Evolutionary conservation across 208 protist genomes (phyloP), one percentile per base, ranked within the genome.

Genomic region (Plasmodiophora brassicae): DNA sequence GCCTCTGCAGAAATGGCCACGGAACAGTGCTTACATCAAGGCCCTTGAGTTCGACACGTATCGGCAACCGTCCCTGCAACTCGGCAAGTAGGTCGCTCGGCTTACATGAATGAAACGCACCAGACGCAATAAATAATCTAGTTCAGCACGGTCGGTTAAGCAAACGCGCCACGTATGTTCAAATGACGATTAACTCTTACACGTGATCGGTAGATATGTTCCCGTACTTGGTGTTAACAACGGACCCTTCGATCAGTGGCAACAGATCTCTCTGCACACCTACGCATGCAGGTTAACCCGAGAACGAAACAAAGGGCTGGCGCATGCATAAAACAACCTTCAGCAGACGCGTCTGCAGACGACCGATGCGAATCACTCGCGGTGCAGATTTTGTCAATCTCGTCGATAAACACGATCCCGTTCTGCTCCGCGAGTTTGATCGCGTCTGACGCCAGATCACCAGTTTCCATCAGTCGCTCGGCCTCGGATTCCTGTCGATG

Each of bases 361-460:
- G 60, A 36, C 25, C 87, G 22, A 87, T 90, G 45, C 14, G 84
- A 54, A n/a, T 89, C 87, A 36, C 32, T 10, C 1, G 85, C 35
- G 41, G 86, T 78, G 89, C 90, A 91, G 45, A 99, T 98, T 93
- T 99, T 99, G 93, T 99, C 97, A 86, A 99, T 98, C 90, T 99
- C 97, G 90, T 99, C 97, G 86, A 99, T 98, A 45, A 99, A 97
- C 0, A 99, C 97, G 89, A 99, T 99, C 86, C 97, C 97, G 90
- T 98, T 96, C 91, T 97, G 94, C 93, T 98, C 86, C 46, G 41
- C 89, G 35, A 86, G 87, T 88, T 41, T 54, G 57, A 43, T 89
- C 32, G 88, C 89, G 14, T 91, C 89, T 25, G 46, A 22, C 10
- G n/a, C 41, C n/a, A 88, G 32, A 46, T 86, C 78, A 8, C 45